Percentiles rank a stretch among this genome's conserved stretches.
Conservation (phyloP, 1,139 yeast genomes). For the Zygosaccharomyces pseudobailii region DNA sequence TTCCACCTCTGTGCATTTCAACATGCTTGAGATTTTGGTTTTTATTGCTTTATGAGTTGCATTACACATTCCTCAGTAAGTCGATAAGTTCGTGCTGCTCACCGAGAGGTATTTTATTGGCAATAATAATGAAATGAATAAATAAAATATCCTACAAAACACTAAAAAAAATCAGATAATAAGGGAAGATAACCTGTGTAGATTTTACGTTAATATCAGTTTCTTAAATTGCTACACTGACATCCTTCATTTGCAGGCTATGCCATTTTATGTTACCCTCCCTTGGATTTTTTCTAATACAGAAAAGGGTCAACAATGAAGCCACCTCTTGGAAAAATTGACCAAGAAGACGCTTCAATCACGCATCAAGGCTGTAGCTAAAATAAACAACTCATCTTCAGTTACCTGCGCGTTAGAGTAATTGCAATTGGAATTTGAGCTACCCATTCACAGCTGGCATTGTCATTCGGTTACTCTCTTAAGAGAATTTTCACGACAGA, state of each 20-base stretch:
- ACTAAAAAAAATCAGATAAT: too few relatives aligned
- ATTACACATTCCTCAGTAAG: too few relatives aligned
- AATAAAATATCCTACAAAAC: too few relatives aligned
- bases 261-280: not conserved
- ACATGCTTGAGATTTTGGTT: too few relatives aligned
- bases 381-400: not conserved
- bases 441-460: not conserved
- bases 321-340: not conserved
- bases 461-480: constrained; percentile 2
- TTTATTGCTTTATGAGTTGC: too few relatives aligned
- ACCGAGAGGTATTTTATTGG: too few relatives aligned
- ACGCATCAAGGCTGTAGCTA: not conserved
- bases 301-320: constrained; percentile 1
- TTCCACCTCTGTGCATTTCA: too few relatives aligned
- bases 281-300: not conserved
- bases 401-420: not conserved
- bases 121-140: too few relatives aligned
- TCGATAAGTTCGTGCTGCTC: too few relatives aligned
- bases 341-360: not conserved
- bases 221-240: not conserved
- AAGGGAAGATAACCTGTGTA: too few relatives aligned
- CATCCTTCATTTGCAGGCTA: not conserved
- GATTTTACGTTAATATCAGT: too few relatives aligned
- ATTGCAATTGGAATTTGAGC: not conserved
- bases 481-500: not conserved